A percentile compares a stretch with the other conserved stretches of the same genome.
Conservation (phyloP, 306 rosid genomes). For the Hylodesmum podocarpum region DNA sequence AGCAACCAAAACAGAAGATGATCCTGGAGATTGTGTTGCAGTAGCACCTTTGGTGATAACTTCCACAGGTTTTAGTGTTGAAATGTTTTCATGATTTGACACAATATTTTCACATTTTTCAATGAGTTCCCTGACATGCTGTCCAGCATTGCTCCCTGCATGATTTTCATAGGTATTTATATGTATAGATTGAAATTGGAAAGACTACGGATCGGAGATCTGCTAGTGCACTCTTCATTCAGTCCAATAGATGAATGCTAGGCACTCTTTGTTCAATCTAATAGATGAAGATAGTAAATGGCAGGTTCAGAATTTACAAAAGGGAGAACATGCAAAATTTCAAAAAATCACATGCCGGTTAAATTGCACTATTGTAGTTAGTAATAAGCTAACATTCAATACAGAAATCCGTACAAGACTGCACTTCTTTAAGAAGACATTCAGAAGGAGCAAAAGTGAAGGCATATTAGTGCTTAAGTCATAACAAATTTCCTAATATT, state of each 20-base stretch:
- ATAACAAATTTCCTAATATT: constrained; percentile 22
- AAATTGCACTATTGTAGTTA: background rate
- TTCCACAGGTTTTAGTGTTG: constrained; percentile 49
- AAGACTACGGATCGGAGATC: constrained; percentile 9
- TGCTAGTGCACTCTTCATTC: background rate
- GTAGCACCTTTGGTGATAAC: constrained; percentile 52
- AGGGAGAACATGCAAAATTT: constrained; percentile 7
- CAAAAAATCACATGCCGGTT: constrained; percentile 9
- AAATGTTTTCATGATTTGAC: constrained; percentile 38
- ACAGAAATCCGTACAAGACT: constrained; percentile 14
- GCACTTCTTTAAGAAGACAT: constrained; percentile 2
- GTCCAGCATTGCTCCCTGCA: constrained; percentile 55
- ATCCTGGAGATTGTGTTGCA: constrained; percentile 58
- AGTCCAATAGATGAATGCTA: background rate
- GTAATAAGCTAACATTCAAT: background rate
- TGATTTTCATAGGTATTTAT: background rate
- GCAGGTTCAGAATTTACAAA: background rate
- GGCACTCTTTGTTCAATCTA: background rate
- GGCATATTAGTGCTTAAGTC: background rate
- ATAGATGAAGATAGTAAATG: constrained; percentile 18
- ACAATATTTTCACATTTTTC: constrained; percentile 55
- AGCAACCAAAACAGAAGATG: constrained; percentile 56
- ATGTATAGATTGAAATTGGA: background rate
- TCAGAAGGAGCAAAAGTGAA: background rate
- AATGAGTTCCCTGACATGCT: constrained; percentile 59